Percentiles rank a stretch among this genome's conserved stretches.
phyloP scores from a whole-genome alignment of 345 rosid species.

The Turnera subulata region DNA sequence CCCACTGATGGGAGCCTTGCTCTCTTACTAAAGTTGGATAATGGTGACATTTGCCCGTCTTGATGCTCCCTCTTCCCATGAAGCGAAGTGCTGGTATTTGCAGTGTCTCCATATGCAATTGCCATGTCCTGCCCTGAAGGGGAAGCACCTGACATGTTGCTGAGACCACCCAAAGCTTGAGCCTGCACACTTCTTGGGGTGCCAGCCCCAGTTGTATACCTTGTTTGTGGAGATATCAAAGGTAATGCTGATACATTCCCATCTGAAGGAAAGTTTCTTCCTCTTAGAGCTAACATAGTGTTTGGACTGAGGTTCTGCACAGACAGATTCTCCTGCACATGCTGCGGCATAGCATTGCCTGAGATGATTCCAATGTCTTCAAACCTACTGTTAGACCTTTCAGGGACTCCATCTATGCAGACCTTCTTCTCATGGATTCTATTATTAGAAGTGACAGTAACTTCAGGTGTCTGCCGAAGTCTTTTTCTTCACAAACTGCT shows the following conservation, averaged over 20 bases:
- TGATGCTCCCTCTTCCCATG: constrained; percentile 70
- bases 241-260: constrained; percentile 44
- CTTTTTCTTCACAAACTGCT: constrained; percentile 66
- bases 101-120: constrained; percentile 49
- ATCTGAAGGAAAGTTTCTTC: constrained; percentile 55
- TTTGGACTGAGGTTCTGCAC: constrained; percentile 55
- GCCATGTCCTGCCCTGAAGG: constrained; percentile 67
- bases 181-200: constrained; percentile 58
- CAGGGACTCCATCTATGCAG: constrained; percentile 64
- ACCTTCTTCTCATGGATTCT: constrained; percentile 73
- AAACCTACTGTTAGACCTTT: constrained; percentile 51
- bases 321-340: constrained; percentile 50
- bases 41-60: constrained; percentile 59
- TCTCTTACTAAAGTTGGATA: constrained; percentile 63
- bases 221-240: constrained; percentile 44
- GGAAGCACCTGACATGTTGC: constrained; percentile 45
- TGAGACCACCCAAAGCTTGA: constrained; percentile 49
- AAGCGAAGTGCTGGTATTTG: constrained; percentile 46
- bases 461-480: constrained; percentile 60
- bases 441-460: constrained; percentile 50
- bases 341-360: constrained; percentile 51
- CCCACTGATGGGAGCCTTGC: constrained; percentile 43
- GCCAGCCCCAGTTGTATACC: constrained; percentile 53
- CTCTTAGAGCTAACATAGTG: constrained; percentile 43
- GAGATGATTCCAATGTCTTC: constrained; percentile 45